A percentile compares a stretch with the other conserved stretches of the same genome.
Evolutionary conservation across 768 basidiomycete genomes (phyloP).

Genomic region (Russula earlei): DNA sequence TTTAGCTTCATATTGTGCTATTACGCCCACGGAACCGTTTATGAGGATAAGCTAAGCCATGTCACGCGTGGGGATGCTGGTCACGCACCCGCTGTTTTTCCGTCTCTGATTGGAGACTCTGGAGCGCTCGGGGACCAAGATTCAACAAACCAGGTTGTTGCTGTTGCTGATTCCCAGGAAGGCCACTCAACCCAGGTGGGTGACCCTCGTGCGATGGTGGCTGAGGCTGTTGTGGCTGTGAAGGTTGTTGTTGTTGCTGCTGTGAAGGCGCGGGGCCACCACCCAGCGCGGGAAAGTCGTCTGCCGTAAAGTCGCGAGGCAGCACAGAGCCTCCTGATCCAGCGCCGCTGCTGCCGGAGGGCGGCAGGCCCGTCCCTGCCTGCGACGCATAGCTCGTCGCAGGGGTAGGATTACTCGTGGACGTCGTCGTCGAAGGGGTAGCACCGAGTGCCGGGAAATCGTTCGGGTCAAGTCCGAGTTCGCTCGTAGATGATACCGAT

Average conservation of each 20-base stretch:
- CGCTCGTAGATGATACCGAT: constrained; percentile 56
- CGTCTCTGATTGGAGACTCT: constrained; percentile 45
- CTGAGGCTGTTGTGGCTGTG: constrained; percentile 23
- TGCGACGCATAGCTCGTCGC: constrained; percentile 76
- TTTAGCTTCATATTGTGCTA: constrained; percentile 49
- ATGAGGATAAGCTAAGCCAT: constrained; percentile 7
- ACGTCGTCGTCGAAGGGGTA: constrained; percentile 37
- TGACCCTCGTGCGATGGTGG: constrained; percentile 33
- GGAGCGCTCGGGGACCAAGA: constrained; percentile 31
- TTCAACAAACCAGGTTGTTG: constrained; percentile 61
- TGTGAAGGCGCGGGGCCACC: constrained; percentile 43
- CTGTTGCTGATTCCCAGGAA: constrained; percentile 41
- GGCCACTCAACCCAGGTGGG: constrained; percentile 75
- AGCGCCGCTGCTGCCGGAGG: constrained; percentile 31
- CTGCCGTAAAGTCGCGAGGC: constrained; percentile 68
- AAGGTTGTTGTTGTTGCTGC: constrained; percentile 28
- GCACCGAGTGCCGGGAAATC: constrained; percentile 82
- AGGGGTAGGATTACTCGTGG: constrained; percentile 27
- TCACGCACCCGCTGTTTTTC: constrained; percentile 61
- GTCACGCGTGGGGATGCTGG: constrained; percentile 2
- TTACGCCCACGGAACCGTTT: not conserved
- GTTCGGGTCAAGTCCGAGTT: constrained; percentile 75
- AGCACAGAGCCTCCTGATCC: constrained; percentile 30
- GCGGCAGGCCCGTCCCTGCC: constrained; percentile 54
- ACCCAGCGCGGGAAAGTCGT: constrained; percentile 84